Evolutionary conservation across 345 rosid species (phyloP).

Genomic region (Citrus hindsii): DNA sequence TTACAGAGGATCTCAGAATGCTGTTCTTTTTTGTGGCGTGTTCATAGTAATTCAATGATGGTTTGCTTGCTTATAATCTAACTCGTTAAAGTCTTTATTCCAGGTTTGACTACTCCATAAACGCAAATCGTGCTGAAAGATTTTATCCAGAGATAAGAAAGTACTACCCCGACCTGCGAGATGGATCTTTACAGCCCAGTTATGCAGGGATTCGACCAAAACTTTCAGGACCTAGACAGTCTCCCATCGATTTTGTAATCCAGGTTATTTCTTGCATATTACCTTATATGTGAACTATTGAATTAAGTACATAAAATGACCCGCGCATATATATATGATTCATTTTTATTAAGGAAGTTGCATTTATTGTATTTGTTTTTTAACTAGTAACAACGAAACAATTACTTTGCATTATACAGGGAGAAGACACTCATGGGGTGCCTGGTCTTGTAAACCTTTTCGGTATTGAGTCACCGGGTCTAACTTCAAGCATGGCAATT

Average conservation of each 20-base stretch:
- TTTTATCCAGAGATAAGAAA: constrained; percentile 77
- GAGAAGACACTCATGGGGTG: constrained; percentile 72
- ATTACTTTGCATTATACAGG: constrained; percentile 40
- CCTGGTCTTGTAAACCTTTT: constrained; percentile 85
- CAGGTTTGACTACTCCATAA: constrained; percentile 76
- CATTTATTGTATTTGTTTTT: not conserved
- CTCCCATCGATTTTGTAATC: constrained; percentile 68
- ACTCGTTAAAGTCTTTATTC: constrained; percentile 7
- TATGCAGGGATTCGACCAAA: constrained; percentile 90
- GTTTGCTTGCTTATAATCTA: constrained; percentile 4
- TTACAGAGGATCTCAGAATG: not conserved
- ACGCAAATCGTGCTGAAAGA: constrained; percentile 39
- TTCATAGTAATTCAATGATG: not conserved
- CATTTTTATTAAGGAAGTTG: not conserved
- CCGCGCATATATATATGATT: not conserved
- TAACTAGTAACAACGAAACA: not conserved
- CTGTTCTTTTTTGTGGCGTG: not conserved
- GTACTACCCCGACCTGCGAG: constrained; percentile 73
- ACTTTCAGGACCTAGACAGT: constrained; percentile 69
- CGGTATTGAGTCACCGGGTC: constrained; percentile 95
- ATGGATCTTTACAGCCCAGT: constrained; percentile 70
- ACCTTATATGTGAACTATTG: not conserved
- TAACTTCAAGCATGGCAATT: constrained; percentile 90
- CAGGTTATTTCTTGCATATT: constrained; percentile 44
- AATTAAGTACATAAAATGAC: not conserved